These are phyloP conservation scores for Puya raimondii DNA, from an alignment of 176 grass and related monocot genomes.

Conservation along the genomic window DNA sequence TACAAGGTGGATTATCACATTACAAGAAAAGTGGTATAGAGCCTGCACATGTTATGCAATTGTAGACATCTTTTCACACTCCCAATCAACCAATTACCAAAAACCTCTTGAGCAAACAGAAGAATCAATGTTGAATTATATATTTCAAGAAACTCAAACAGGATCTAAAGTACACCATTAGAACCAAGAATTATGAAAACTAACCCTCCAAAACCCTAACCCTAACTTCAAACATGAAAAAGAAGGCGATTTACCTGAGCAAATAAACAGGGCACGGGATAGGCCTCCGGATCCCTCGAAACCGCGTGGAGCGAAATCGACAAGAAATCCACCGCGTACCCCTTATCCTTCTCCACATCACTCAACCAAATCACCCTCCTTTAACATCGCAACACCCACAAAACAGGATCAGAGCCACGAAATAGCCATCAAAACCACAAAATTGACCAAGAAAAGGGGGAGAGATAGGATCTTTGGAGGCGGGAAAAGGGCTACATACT, in stretches of 20 bases:
- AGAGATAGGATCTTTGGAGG: not conserved
- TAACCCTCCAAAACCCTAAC: not conserved
- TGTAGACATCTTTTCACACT: no score
- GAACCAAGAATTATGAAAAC: slow-evolving; percentile 1
- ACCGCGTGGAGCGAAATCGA: slow-evolving; percentile 79
- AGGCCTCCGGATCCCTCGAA: slow-evolving; percentile 73
- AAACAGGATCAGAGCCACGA: not conserved
- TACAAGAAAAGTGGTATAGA: no score
- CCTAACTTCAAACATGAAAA: not conserved
- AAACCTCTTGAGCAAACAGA: no score
- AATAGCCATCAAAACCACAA: not conserved
- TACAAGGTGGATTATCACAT: no score
- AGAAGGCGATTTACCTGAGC: slow-evolving; percentile 47
- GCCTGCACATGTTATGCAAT: no score
- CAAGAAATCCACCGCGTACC: slow-evolving; percentile 73
- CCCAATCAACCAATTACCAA: no score
- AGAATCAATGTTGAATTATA: no score
- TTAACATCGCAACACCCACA: slow-evolving; percentile 1
- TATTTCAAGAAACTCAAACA: not conserved
- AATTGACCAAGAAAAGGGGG: not conserved
- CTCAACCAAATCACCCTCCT: slow-evolving; percentile 97
- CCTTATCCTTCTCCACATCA: slow-evolving; percentile 50
- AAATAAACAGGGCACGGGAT: slow-evolving; percentile 72
- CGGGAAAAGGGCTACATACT: slow-evolving; percentile 15
- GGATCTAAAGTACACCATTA: not conserved